Base-by-base conservation (phyloP, 306 rosid species). In the Senna tora region DNA sequence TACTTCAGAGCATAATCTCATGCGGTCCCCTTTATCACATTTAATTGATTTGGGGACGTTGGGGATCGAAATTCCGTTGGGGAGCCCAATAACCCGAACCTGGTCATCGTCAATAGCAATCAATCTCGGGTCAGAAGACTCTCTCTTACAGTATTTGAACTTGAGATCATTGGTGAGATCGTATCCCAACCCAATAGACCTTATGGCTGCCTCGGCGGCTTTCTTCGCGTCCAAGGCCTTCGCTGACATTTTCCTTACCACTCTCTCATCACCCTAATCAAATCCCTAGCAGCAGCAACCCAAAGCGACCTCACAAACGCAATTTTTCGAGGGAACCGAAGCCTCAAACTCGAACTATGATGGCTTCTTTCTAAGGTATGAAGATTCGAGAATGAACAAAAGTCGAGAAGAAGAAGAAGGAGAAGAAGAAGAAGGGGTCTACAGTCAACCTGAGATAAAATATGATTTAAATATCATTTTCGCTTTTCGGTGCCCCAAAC, bases 1-100 rank as follows among this genome's bases (percentile, higher is more conserved):
- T 34, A 86, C 87, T 74, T 89, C 97, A 16, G 92, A 87, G 79
- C 83, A 87, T 41, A 89, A 75, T 68, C 97, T 76, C 83, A 79
- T 76, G 68, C 93, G 96, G 32, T 92, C 97, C 25, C 97, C 97
- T 82, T 92, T 92, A 58, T 89, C 97, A 34, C 92, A 89, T 15
- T 89, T 89, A 63, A 92, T 87, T 46, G 92, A 89, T 76, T 86
- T 89, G 75, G 97, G 92, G 12, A 92, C 97, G 49, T 77, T 80
- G 5, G 80, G 84, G 50, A 89, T 73, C 7, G 87, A 79, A 80
- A 92, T 53, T 7, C 90, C 90, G 2, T 87, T 87, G 0, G 90
- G 96, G 9, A 92, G 85, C 14, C 80, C 74, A 8, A 92, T 42
- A 5, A 77, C 86, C 0, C 91, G 86, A 25, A 79, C 67, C 15